A percentile compares a stretch with the other conserved stretches of the same genome.
Conservation (phyloP, 768 basidiomycete species). For the Tubosaeta sp. region DNA sequence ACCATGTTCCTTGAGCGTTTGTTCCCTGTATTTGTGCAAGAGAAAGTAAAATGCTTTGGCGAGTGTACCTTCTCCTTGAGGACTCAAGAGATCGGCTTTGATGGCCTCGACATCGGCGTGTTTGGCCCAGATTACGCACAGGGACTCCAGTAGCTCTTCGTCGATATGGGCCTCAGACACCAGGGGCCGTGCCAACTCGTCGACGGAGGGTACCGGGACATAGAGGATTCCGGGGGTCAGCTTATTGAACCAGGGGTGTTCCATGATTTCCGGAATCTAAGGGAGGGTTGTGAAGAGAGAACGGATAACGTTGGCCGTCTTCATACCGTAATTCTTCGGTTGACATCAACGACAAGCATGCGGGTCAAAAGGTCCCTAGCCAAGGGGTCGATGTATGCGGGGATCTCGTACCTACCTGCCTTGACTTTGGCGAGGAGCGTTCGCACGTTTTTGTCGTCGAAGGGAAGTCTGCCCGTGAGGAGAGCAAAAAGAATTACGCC, state of each 20-base stretch:
- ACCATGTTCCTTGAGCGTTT: constrained; percentile 51
- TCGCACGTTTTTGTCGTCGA: constrained; percentile 85
- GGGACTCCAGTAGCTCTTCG: constrained; percentile 68
- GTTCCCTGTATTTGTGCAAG: constrained; percentile 70
- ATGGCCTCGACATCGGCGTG: constrained; percentile 59
- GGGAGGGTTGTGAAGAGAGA: constrained; percentile 2
- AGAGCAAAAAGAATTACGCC: constrained; percentile 92
- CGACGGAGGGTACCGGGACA: constrained; percentile 56
- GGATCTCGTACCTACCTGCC: constrained; percentile 79
- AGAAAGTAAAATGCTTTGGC: constrained; percentile 91
- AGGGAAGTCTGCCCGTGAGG: constrained; percentile 86
- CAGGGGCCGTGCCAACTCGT: constrained; percentile 66
- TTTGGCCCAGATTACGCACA: constrained; percentile 81
- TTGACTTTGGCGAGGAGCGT: constrained; percentile 83
- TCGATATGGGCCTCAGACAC: constrained; percentile 68
- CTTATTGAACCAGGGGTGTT: constrained; percentile 78
- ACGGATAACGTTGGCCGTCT: background rate
- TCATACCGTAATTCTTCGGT: constrained; percentile 73
- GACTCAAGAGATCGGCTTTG: constrained; percentile 62
- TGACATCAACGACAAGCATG: constrained; percentile 88
- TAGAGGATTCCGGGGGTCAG: constrained; percentile 46
- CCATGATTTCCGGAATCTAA: constrained; percentile 82
- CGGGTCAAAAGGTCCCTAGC: constrained; percentile 79
- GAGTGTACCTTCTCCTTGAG: constrained; percentile 63
- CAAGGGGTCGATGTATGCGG: constrained; percentile 71